Conservation (phyloP, 2,329 filamentous ascomycete genomes). For the Pseudopithomyces maydicus region DNA sequence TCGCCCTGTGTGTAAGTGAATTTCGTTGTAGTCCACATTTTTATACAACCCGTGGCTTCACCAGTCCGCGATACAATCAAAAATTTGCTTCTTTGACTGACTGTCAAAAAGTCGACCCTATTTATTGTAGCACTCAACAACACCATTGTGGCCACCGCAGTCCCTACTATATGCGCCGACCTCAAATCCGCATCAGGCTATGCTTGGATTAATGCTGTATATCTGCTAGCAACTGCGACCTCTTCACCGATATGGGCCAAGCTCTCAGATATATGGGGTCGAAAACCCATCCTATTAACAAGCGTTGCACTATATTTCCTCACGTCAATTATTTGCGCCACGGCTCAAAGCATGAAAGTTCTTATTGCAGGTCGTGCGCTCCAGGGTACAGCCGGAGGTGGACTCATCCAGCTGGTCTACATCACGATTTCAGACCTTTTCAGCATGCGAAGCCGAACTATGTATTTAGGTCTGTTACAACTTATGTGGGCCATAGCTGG, state of each 20-base stretch:
- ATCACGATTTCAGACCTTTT: constrained; percentile 59
- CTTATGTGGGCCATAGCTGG: constrained; percentile 58
- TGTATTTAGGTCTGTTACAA: constrained; percentile 53
- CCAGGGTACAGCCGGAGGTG: constrained; percentile 52
- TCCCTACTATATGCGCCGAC: constrained; percentile 67
- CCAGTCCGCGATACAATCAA: no score
- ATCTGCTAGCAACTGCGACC: constrained; percentile 71
- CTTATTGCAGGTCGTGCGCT: constrained; percentile 57
- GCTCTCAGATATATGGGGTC: constrained; percentile 62
- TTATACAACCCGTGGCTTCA: no score
- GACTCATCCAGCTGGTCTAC: constrained; percentile 40
- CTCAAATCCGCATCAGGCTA: constrained; percentile 72
- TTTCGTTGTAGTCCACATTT: no score
- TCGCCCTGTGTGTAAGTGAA: no score
- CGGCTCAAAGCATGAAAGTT: constrained; percentile 51
- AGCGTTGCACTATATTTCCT: constrained; percentile 40
- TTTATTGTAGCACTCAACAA: constrained; percentile 51
- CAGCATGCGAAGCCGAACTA: constrained; percentile 27
- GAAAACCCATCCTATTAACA: constrained; percentile 56
- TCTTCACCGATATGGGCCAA: constrained; percentile 72
- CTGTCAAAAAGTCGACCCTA: neutral
- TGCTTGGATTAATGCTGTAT: constrained; percentile 77
- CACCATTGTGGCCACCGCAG: constrained; percentile 69
- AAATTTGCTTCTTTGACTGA: no score
- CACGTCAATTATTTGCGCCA: constrained; percentile 51